Evolutionary conservation across 495 filamentous ascomycete genomes (phyloP), one percentile per base, ranked within the genome.

Genomic region (Penicillium paxilli): DNA sequence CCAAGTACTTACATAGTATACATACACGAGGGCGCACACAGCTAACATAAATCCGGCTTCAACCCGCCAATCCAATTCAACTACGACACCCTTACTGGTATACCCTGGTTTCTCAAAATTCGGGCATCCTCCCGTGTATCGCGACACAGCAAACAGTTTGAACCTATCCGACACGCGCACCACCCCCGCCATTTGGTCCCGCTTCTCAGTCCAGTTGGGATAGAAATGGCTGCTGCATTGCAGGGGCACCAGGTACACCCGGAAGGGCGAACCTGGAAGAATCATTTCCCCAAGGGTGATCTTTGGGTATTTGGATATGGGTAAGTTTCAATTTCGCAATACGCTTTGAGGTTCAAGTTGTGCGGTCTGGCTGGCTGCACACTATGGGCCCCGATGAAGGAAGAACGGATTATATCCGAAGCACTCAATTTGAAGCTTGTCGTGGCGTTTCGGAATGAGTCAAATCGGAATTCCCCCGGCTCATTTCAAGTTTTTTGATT

Each of bases 221-320:
- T 5, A 38, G 21, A 30, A 30, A 72, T 72, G 69, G 59, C 59
- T 9, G 52, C 62, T 19, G 44, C 35, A 38, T 55, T 59, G 26
- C 55, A 64, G 48, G 62, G 61, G 8, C 63, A 60, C 26, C 62
- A 63, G 24, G 56, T 66, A 10, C 60, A 70, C 38, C 64, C 62
- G 14, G 60, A 68, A 5, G 71, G 69, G 14, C 73, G 71, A 24
- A 71, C 68, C 32, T 79, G 76, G 74, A 70, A 67, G 17, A 66
- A 58, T 28, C 68, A 77, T 57, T 76, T 76, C 37, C 71, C 74
- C 2, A 56, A 72, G 48, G 69, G 79, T 23, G 89, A 90, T 60
- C 88, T 93, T 58, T 96, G 91, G 91, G 74, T 96, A 42, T 96
- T 93, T 73, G 91, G 91, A 28, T 96, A 96, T 64, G 91, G 91